A percentile compares a stretch with the other conserved stretches of the same genome.
Conservation (phyloP, 345 rosid genomes). For the Psidium friedrichsthalianum region DNA sequence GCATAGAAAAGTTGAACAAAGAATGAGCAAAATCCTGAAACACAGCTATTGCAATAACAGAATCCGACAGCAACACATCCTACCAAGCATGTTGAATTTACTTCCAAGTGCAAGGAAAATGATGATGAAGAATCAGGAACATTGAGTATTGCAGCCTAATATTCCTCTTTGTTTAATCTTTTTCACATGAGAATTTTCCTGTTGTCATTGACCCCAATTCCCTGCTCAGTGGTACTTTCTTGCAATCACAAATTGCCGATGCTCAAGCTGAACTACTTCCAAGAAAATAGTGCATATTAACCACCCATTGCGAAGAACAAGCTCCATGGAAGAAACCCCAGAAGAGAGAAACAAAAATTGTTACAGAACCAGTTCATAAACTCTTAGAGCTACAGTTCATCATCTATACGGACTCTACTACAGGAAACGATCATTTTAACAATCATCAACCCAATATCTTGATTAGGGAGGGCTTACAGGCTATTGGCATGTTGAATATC, state of each 20-base stretch:
- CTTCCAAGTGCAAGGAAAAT: not conserved
- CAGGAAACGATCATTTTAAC: not conserved
- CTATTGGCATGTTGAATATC: conserved; percentile 58
- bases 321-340: not conserved
- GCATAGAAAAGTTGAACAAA: not conserved
- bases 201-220: not conserved
- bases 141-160: not conserved
- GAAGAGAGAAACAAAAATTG: not conserved
- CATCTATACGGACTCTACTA: not conserved
- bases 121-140: not conserved
- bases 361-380: not conserved
- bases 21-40: not conserved
- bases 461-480: conserved; percentile 21
- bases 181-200: not conserved
- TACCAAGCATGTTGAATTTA: not conserved
- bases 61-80: not conserved
- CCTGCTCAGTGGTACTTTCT: not conserved
- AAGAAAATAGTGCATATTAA: not conserved
- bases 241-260: not conserved
- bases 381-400: not conserved
- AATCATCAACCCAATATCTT: not conserved
- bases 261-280: not conserved
- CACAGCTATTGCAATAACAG: not conserved
- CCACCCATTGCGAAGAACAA: not conserved
- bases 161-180: not conserved